A percentile compares a stretch with the other conserved stretches of the same genome.
Evolutionary conservation across 345 rosid species (phyloP).

Genomic region (Nephelium lappaceum): DNA sequence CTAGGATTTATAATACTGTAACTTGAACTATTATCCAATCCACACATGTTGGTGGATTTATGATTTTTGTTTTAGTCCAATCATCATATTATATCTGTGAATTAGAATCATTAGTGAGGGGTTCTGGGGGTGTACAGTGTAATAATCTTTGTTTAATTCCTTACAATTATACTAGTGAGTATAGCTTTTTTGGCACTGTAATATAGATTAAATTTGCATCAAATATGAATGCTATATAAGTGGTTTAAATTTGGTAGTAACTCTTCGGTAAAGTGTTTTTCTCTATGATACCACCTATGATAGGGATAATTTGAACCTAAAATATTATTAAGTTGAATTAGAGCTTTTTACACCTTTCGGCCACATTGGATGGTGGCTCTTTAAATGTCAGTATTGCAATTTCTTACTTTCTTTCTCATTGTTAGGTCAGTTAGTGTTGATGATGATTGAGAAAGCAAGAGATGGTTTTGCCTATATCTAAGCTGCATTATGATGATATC

Average conservation of each 20-base stretch:
- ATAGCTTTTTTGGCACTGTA: conserved; percentile 14
- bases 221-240: not conserved
- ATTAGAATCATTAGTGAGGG: conserved; percentile 36
- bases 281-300: too few species aligned
- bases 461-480: too few species aligned
- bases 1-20: conserved; percentile 25
- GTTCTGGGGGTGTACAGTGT: conserved; percentile 45
- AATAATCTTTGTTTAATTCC: conserved; percentile 35
- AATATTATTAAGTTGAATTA: too few species aligned
- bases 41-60: conserved; percentile 31
- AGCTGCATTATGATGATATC: too few species aligned
- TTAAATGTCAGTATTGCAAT: too few species aligned
- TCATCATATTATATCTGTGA: conserved; percentile 38
- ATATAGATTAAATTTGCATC: conserved; percentile 11
- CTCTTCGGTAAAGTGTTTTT: too few species aligned
- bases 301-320: too few species aligned
- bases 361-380: too few species aligned
- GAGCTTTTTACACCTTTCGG: too few species aligned
- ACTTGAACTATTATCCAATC: conserved; percentile 22
- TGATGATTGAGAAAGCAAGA: not conserved
- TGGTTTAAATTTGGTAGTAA: not conserved
- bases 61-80: conserved; percentile 36
- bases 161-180: conserved; percentile 18
- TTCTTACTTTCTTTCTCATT: too few species aligned
- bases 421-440: not conserved